Evolutionary conservation across 768 basidiomycete genomes (phyloP), one percentile per base, ranked within the genome.

Genomic region (Boletellus sp.): DNA sequence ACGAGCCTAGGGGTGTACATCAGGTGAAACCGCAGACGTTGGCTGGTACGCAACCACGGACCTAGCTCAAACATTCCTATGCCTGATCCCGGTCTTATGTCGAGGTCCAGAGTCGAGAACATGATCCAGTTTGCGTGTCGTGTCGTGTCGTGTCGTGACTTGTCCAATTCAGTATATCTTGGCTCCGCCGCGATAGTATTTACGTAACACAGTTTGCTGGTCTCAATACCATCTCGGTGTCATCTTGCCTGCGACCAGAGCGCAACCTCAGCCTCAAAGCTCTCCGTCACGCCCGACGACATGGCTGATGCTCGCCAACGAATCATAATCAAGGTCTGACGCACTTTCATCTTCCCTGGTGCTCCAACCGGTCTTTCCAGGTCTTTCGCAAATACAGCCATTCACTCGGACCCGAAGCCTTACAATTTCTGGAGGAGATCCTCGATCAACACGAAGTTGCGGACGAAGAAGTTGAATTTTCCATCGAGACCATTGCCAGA

Each of bases 371-470:
- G 12, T 31, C 48, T 47, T 43, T 51, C 36, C 54, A 91, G 88
- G 85, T 90, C 38, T 92, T 92, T 63, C 78, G 89, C 44, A 93
- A 93, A 69, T 91, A 89, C 65, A 89, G 88, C 59, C 88, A 91
- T 60, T 88, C 91, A 10, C 75, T 94, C 6, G 87, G 90, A 1
- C 85, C 91, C 6, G 88, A 91, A 47, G 82, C 83, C 9, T 70
- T 90, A 20, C 76, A 79, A 35, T 79, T 87, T 55, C 64, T 93
- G 15, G 88, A 92, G 59, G 74, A 78, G 12, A 79, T 94, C 33
- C 70, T 92, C 16, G 78, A 82, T 40, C 70, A 76, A 51, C 85
- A 92, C 65, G 83, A 86, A 42, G 86, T 94, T 40, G 63, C 73
- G 3, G 81, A 84, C 44, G 77, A 80, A 24, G 84, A 89, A 39